Conservation (phyloP, 352 stramenopile species). For the Phytophthora foliorum region DNA sequence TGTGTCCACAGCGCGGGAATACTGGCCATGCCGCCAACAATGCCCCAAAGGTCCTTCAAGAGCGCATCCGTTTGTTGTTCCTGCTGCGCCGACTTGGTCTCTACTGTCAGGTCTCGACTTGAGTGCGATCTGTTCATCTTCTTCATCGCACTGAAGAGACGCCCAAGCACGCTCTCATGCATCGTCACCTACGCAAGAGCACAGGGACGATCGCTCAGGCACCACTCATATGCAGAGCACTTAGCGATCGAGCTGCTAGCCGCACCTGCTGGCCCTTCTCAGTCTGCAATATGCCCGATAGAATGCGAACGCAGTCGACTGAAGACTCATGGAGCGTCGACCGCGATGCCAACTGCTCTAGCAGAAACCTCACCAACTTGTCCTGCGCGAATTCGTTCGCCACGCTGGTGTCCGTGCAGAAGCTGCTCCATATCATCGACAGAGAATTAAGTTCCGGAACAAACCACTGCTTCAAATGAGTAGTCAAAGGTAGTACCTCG, state of each 20-base stretch:
- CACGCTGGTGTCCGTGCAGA: conserved; percentile 64
- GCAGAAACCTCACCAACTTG: conserved; percentile 60
- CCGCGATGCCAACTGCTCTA: conserved; percentile 57
- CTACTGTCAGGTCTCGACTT: conserved; percentile 24
- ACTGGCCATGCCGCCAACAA: conserved; percentile 52
- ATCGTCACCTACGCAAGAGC: conserved; percentile 53
- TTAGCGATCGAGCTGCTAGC: conserved; percentile 19
- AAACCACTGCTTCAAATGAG: not conserved
- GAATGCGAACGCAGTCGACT: conserved; percentile 64
- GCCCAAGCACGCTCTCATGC: conserved; percentile 51
- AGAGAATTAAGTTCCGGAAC: not conserved
- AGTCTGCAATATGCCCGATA: conserved; percentile 53
- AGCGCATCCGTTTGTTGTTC: conserved; percentile 28
- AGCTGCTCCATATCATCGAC: conserved; percentile 45
- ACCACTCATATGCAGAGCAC: conserved; percentile 30
- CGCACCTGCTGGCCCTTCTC: conserved; percentile 59
- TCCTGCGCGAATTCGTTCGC: conserved; percentile 72
- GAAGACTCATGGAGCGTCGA: conserved; percentile 36
- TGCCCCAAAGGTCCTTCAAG: conserved; percentile 55
- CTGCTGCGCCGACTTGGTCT: conserved; percentile 33
- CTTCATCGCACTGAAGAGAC: conserved; percentile 63
- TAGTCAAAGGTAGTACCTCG: conserved; percentile 49
- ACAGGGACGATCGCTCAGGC: conserved; percentile 29
- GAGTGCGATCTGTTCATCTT: conserved; percentile 41
- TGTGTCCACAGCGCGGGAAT: conserved; percentile 52